These are phyloP conservation scores for Cicer yamashitae DNA, from an alignment of 306 rosid genomes.

Conservation along the genomic window DNA sequence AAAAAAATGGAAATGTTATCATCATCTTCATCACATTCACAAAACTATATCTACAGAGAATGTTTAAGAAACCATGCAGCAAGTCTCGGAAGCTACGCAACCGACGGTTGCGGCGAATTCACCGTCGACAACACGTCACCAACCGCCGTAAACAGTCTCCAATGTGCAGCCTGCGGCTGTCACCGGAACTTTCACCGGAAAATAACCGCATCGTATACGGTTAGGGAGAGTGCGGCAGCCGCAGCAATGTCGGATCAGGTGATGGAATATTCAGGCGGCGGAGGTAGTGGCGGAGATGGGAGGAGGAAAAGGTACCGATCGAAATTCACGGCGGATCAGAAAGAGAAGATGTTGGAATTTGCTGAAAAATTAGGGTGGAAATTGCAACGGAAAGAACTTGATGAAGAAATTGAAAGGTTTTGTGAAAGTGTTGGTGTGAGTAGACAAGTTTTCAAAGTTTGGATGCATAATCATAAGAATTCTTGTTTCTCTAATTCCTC, in stretches of 20 bases:
- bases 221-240: not conserved
- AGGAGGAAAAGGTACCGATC: slow-evolving; percentile 75
- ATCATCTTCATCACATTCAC: slow-evolving; percentile 40
- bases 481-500: slow-evolving; percentile 32
- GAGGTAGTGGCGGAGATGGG: slow-evolving; percentile 29
- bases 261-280: slow-evolving; percentile 52
- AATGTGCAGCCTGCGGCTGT: slow-evolving; percentile 82
- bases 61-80: slow-evolving; percentile 94
- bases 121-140: slow-evolving; percentile 54
- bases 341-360: slow-evolving; percentile 82
- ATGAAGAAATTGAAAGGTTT: slow-evolving; percentile 78
- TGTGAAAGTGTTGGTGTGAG: slow-evolving; percentile 70
- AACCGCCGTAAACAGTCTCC: slow-evolving; percentile 48
- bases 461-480: slow-evolving; percentile 94
- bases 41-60: slow-evolving; percentile 60
- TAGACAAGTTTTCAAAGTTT: slow-evolving; percentile 82
- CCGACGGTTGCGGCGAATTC: slow-evolving; percentile 94
- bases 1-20: slow-evolving; percentile 10
- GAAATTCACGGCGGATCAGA: slow-evolving; percentile 80
- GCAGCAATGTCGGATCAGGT: not conserved
- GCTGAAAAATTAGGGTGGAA: slow-evolving; percentile 91
- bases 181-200: slow-evolving; percentile 94
- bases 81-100: slow-evolving; percentile 89
- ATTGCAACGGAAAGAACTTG: slow-evolving; percentile 73
- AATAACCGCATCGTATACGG: slow-evolving; percentile 33